phyloP scores from a whole-genome alignment of 139 green algal genomes.

The Coelastrella sp. region DNA sequence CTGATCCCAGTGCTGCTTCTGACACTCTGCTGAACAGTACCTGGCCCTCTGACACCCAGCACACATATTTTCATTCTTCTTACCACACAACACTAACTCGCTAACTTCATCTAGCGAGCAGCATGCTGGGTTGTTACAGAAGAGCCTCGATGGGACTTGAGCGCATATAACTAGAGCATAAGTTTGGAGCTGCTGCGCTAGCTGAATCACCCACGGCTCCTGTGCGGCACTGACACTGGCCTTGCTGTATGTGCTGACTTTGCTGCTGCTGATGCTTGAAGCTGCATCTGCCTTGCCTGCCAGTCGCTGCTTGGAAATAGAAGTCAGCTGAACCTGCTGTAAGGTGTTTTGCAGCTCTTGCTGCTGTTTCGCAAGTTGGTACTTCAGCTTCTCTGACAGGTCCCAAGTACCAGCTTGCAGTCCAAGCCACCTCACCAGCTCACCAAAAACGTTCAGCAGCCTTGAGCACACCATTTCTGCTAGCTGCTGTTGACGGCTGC shows the following conservation, averaged over 20 bases:
- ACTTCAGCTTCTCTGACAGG: too few species aligned
- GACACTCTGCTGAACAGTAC: not conserved
- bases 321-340: too few species aligned
- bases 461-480: too few species aligned
- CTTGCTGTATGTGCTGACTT: not conserved
- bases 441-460: too few species aligned
- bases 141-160: not conserved
- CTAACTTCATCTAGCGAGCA: not conserved
- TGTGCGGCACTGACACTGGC: not conserved
- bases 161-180: not conserved
- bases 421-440: too few species aligned
- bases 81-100: not conserved
- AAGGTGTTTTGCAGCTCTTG: too few species aligned
- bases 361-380: too few species aligned
- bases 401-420: too few species aligned
- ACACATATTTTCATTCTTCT: not conserved
- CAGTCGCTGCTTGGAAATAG: too few species aligned
- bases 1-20: not conserved
- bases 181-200: not conserved
- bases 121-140: not conserved
- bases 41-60: not conserved
- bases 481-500: too few species aligned
- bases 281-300: too few species aligned
- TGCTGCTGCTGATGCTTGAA: not conserved
- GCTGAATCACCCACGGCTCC: not conserved